These are phyloP conservation scores for Aspergillus candidus DNA, from an alignment of 2,329 filamentous ascomycete genomes.

Conservation along the genomic window DNA sequence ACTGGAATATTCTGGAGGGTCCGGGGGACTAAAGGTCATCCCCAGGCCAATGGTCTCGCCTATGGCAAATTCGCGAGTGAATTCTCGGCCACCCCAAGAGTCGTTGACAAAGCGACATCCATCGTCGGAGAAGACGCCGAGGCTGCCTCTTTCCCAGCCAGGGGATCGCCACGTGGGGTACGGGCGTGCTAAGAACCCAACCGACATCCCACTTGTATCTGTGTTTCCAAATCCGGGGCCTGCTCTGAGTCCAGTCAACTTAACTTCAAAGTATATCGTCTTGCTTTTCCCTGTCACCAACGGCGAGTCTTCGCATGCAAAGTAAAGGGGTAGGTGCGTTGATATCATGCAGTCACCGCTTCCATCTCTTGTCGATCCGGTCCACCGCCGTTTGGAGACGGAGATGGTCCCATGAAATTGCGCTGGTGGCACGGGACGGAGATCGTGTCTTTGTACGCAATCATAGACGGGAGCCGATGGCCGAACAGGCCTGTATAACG, in stretches of 20 bases:
- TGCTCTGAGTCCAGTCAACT: slow-evolving; percentile 40
- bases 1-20: slow-evolving; percentile 33
- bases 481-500: slow-evolving; percentile 46
- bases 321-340: slow-evolving; percentile 53
- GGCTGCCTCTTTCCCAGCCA: slow-evolving; percentile 57
- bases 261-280: slow-evolving; percentile 57
- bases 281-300: slow-evolving; percentile 41
- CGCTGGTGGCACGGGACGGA: slow-evolving; percentile 40
- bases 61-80: slow-evolving; percentile 47
- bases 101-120: slow-evolving; percentile 59
- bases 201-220: slow-evolving; percentile 50
- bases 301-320: slow-evolving; percentile 47
- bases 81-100: slow-evolving; percentile 53
- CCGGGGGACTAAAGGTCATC: slow-evolving; percentile 46
- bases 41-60: slow-evolving; percentile 56
- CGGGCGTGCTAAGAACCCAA: slow-evolving; percentile 56
- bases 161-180: slow-evolving; percentile 58
- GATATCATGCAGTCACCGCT: slow-evolving; percentile 49
- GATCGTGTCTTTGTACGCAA: slow-evolving; percentile 39
- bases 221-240: slow-evolving; percentile 24
- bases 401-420: slow-evolving; percentile 39
- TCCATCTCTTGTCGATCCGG: slow-evolving; percentile 37
- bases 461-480: slow-evolving; percentile 39
- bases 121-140: slow-evolving; percentile 59
- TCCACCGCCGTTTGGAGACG: slow-evolving; percentile 38